Evolutionary conservation across 371 early-diverging fungal species (phyloP).

Genomic region (Mucor lusitanicus): DNA sequence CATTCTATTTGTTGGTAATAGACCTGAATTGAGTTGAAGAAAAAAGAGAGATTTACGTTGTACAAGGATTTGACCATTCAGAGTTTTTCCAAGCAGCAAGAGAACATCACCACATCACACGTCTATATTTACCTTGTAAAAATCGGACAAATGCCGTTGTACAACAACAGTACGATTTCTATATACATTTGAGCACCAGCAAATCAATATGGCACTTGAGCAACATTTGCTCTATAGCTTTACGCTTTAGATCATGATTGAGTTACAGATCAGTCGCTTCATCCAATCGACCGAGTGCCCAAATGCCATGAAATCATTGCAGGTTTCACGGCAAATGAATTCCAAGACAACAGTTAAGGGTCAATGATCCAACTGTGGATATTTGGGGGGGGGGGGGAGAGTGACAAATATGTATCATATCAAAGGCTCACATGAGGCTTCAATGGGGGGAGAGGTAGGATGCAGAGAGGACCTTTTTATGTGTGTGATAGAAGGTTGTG

Average conservation of each 20-base stretch:
- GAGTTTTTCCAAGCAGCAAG: background rate
- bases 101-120: background rate
- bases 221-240: background rate
- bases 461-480: background rate
- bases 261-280: background rate
- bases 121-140: background rate
- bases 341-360: background rate
- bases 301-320: background rate
- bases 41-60: background rate
- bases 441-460: background rate
- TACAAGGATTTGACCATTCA: background rate
- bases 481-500: constrained; percentile 2
- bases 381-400: background rate
- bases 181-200: background rate
- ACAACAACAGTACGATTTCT: background rate
- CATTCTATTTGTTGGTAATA: background rate
- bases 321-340: background rate
- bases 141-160: background rate
- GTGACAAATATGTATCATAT: background rate
- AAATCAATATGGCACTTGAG: background rate
- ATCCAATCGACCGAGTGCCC: background rate
- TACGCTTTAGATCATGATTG: background rate
- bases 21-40: background rate
- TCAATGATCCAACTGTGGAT: background rate
- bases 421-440: background rate